phyloP scores from a whole-genome alignment of 163 green algal genomes.

The Chloromonas sp. region DNA sequence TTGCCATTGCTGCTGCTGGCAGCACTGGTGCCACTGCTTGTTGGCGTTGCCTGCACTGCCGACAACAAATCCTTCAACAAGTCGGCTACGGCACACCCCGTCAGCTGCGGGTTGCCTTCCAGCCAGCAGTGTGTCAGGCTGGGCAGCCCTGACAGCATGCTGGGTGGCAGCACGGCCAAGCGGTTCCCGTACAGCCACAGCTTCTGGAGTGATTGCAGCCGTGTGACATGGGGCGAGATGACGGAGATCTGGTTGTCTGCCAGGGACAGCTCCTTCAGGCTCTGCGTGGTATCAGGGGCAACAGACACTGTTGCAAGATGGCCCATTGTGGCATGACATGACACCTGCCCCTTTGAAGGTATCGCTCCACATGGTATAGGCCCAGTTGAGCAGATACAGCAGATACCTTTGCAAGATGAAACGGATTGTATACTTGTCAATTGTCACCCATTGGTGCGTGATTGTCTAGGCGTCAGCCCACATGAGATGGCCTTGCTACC shows the following conservation, averaged over 20 bases:
- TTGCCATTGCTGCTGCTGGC: neutral
- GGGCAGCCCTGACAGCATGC: neutral
- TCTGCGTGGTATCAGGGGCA: constrained; percentile 10
- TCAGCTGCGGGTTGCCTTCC: constrained; percentile 67
- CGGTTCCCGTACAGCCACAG: constrained; percentile 65
- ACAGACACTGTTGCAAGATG: too few species aligned
- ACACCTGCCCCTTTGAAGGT: too few species aligned
- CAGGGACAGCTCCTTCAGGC: constrained; percentile 54
- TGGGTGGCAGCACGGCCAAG: constrained; percentile 39
- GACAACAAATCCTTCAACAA: constrained; percentile 10
- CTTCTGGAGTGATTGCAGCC: constrained; percentile 30
- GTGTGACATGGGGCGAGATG: constrained; percentile 29
- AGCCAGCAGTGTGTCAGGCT: constrained; percentile 43
- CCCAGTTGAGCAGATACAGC: too few species aligned
- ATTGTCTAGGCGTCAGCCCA: too few species aligned
- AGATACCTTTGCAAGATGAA: too few species aligned
- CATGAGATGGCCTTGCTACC: too few species aligned
- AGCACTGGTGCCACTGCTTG: neutral
- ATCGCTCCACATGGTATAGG: too few species aligned
- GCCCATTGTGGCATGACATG: too few species aligned
- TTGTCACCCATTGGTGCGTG: too few species aligned
- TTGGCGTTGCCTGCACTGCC: neutral
- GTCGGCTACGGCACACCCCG: neutral
- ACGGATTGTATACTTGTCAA: too few species aligned
- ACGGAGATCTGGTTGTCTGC: constrained; percentile 54